Base-by-base conservation (phyloP, 768 basidiomycete genomes). In the Leccinum barrowsii region DNA sequence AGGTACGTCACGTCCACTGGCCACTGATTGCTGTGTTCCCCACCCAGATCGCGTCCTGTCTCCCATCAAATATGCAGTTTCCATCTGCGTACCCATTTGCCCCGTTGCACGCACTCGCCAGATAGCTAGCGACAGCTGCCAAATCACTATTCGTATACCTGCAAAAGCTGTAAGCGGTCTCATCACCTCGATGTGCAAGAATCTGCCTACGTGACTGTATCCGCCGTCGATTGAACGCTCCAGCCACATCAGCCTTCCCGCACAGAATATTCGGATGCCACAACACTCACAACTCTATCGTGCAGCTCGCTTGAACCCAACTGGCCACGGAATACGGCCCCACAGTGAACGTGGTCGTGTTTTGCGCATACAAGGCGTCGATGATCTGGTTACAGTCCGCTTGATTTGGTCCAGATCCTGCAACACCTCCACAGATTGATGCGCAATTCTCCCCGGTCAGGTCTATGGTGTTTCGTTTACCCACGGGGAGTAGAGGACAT, bases 331-430 rank as follows among this genome's bases (percentile, higher is more conserved):
- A 52, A 40, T 52, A 61, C 4, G 50, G 44, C 10, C 6, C n/a
- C 46, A 56, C 15, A 11, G 42, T 34, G 21, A 61, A 49, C 46
- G 35, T 56, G 3, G n/a, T 37, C 19, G 50, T 32, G 19, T 10
- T 11, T 19, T 51, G 30, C 21, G 42, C 32, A 30, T 55, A 30
- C 8, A 61, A 7, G 2, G 42, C n/a, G 34, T 58, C 37, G 7
- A 61, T 52, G 5, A 49, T 48, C 44, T 56, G 53, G 24, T 49
- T 52, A 4, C 54, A 56, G 46, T 62, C 59, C n/a, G 8, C 54
- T 30, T 57, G 54, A 57, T 53, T 62, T 6, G 47, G 60, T 6
- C 60, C 54, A 17, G 50, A 44, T 4, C 47, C 47, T n/a, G 58
- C 50, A 7, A 51, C 26, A 2, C 58, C 58, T 13, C 8, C 30